A percentile compares a stretch with the other conserved stretches of the same genome.
These are phyloP conservation scores for Limonium bicolor DNA, from an alignment of 148 eudicot genomes.

Conservation along the genomic window DNA sequence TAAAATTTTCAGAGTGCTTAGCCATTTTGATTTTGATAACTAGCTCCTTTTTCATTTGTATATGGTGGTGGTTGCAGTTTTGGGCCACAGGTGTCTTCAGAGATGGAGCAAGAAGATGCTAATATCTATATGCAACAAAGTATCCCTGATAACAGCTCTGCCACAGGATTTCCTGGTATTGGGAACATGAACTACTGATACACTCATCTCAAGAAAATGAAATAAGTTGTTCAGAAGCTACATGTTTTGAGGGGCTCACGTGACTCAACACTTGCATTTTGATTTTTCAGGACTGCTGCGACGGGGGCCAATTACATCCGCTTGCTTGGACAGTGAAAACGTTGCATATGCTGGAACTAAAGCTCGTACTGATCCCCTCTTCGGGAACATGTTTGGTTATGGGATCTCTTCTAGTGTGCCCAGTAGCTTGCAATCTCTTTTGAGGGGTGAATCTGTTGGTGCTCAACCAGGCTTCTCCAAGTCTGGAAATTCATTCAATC, in stretches of 20 bases:
- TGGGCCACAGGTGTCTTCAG: conserved; percentile 21
- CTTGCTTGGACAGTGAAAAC: conserved; percentile 21
- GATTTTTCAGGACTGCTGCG: conserved; percentile 27
- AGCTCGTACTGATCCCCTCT: conserved; percentile 17
- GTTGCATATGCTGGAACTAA: conserved; percentile 15
- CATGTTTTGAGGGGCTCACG: conserved; percentile 1
- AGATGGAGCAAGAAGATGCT: conserved; percentile 33
- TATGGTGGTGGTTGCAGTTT: conserved; percentile 23
- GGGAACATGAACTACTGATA: neutral
- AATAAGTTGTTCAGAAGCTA: neutral
- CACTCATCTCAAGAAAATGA: neutral
- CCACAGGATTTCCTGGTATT: conserved; percentile 32
- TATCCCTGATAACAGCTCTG: conserved; percentile 21
- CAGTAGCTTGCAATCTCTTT: conserved; percentile 31
- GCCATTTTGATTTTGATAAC: no score
- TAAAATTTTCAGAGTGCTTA: no score
- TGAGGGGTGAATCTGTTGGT: conserved; percentile 33
- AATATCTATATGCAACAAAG: conserved; percentile 24
- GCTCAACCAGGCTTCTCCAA: conserved; percentile 28
- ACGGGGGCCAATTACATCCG: conserved; percentile 17
- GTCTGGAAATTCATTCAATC: conserved; percentile 20
- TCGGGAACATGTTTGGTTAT: conserved; percentile 18
- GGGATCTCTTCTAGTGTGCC: conserved; percentile 59
- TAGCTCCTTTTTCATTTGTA: conserved; percentile 2
- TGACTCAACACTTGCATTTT: neutral